Percentiles rank a stretch among this genome's conserved stretches.
Evolutionary conservation across 2,329 filamentous ascomycete species (phyloP).

Genomic region (Pseudogymnoascus sp.): DNA sequence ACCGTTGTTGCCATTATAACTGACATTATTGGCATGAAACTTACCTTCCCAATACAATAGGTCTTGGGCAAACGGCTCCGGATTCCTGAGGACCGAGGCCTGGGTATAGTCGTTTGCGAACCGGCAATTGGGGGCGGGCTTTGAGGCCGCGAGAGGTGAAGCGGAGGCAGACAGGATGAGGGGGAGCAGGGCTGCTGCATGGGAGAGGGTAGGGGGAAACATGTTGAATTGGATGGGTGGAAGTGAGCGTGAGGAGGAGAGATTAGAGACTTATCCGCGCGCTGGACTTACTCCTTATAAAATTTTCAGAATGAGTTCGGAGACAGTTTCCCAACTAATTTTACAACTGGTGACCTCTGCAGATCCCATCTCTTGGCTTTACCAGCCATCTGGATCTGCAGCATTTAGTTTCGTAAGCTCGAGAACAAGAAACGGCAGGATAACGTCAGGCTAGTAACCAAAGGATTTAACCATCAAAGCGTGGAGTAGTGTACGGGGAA

Average conservation of each 20-base stretch:
- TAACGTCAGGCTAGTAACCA: background rate
- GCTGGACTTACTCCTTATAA: background rate
- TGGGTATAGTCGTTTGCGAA: constrained; percentile 21
- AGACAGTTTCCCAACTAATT: background rate
- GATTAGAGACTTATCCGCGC: background rate
- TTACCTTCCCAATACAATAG: constrained; percentile 38
- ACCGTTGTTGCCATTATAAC: constrained; percentile 35
- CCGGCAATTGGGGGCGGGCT: constrained; percentile 17
- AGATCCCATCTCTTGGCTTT: background rate
- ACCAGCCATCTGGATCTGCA: background rate
- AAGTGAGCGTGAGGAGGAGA: background rate
- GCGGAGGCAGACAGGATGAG: background rate
- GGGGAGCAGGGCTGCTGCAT: background rate
- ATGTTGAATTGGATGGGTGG: background rate
- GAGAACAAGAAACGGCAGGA: background rate
- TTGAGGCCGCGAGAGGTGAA: background rate
- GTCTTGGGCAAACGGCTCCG: constrained; percentile 30
- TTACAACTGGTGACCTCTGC: background rate
- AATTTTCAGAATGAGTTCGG: background rate
- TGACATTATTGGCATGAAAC: constrained; percentile 35
- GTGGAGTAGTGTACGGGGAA: background rate
- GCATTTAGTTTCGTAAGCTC: background rate
- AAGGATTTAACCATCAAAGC: background rate
- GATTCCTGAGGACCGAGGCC: constrained; percentile 24
- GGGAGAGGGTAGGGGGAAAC: background rate